Evolutionary conservation across 768 basidiomycete species (phyloP).

Genomic region (Plicaturopsis crispa): DNA sequence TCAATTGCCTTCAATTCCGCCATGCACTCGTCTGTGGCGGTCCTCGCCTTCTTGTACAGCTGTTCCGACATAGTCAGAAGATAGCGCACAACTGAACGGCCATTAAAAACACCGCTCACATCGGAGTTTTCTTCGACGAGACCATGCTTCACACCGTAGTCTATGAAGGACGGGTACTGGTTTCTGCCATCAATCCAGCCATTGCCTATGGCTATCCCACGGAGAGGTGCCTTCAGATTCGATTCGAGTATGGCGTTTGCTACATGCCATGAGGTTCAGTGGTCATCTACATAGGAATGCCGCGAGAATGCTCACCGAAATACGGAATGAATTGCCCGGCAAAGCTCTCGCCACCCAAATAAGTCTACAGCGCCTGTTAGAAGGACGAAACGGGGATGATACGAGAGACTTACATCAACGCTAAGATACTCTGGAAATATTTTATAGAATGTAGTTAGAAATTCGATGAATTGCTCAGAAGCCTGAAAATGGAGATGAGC

Average conservation of each 20-base stretch:
- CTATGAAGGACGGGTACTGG: constrained; percentile 88
- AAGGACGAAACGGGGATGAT: constrained; percentile 1
- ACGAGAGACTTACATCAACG: constrained; percentile 61
- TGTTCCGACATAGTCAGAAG: constrained; percentile 18
- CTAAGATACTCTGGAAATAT: constrained; percentile 84
- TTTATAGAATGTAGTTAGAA: constrained; percentile 80
- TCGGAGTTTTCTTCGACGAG: constrained; percentile 66
- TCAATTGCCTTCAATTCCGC: constrained; percentile 25
- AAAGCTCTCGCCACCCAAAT: constrained; percentile 92
- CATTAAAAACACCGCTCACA: constrained; percentile 29
- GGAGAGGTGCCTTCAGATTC: constrained; percentile 51
- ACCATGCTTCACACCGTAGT: constrained; percentile 76
- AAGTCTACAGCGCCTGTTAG: constrained; percentile 54
- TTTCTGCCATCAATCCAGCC: constrained; percentile 91
- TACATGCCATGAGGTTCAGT: constrained; percentile 18
- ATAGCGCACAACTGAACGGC: not conserved
- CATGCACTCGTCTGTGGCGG: constrained; percentile 53
- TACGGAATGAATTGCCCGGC: constrained; percentile 98
- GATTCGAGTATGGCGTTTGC: constrained; percentile 72
- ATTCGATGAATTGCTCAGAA: constrained; percentile 70
- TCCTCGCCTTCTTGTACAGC: constrained; percentile 56
- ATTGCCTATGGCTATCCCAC: constrained; percentile 89
- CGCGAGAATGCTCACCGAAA: constrained; percentile 52
- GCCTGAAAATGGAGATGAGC: constrained; percentile 38
- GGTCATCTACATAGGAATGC: not conserved